Evolutionary conservation across 2,329 filamentous ascomycete species (phyloP), one percentile per base, ranked within the genome.

Genomic region (Phyllachora maydis): DNA sequence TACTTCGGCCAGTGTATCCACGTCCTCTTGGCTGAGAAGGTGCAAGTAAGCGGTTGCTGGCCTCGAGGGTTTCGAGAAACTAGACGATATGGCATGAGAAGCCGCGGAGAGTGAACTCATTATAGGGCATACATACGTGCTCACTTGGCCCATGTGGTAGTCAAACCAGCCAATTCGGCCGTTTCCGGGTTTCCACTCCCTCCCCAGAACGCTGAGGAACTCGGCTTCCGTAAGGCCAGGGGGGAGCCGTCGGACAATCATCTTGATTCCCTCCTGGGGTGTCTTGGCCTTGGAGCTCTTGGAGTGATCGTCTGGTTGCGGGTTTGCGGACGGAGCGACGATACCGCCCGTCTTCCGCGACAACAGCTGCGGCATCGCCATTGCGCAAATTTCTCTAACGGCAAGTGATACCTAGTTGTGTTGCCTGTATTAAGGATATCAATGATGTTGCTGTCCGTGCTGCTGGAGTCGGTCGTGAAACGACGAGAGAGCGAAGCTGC

Each of bases 131-230:
- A 50, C 68, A n/a, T 35, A 53, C 90, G 82, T 92, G 78, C 41
- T 70, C 74, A 85, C 57, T 42, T 92, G 91, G 28, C 64, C 64
- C 3, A 46, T 35, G 5, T 48, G 46, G 32, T 55, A 98, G 23
- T 62, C 62, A 33, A 76, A 57, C 78, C 79, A 93, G 43, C 91
- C 83, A 8, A 90, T 67, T 41, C 72, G 88, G 16, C 79, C 81
- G 22, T 63, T 65, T n/a, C 76, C 77, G 4, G 63, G 38, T 38
- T 70, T 76, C 85, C 85, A 95, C 23, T 82, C 73, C 2, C 71
- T 60, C 4, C 82, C 83, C 8, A 93, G 45, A 6, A 69, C 59
- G 9, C 52, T 46, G 36, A 70, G 56, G 32, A 90, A 85, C 39
- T 98, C 88, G 1, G 59, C 47, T 38, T 78, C 65, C 0, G 77